Evolutionary conservation across 2,329 filamentous ascomycete genomes (phyloP).

Genomic region (Fusarium lyarnte): DNA sequence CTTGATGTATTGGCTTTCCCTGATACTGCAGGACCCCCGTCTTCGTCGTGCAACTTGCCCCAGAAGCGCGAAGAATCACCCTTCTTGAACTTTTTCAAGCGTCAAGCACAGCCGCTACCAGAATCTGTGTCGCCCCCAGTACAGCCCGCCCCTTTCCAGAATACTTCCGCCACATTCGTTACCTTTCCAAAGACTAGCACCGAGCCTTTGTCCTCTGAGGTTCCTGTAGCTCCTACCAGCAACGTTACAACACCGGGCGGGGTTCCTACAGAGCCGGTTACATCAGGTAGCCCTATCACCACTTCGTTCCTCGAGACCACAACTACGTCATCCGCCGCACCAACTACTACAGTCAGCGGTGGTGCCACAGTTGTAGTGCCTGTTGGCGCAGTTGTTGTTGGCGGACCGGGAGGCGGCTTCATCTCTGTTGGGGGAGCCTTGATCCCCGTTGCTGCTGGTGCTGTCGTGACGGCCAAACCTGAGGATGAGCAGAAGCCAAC

Average conservation of each 20-base stretch:
- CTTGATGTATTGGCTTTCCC: neutral
- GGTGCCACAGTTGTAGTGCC: neutral
- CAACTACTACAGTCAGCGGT: neutral
- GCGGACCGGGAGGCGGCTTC: fast-evolving
- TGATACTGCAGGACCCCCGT: neutral
- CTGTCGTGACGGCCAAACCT: neutral
- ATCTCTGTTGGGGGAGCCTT: neutral
- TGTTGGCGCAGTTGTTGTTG: fast-evolving
- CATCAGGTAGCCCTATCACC: neutral
- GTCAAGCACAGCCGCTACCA: neutral
- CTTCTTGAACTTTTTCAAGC: neutral
- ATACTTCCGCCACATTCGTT: neutral
- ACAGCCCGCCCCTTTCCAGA: neutral
- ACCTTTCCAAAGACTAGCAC: neutral
- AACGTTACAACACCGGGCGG: neutral
- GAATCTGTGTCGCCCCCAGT: neutral
- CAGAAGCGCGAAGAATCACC: neutral
- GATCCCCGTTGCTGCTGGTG: neutral
- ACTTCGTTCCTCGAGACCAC: neutral
- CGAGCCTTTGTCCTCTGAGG: neutral
- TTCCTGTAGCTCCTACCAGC: neutral
- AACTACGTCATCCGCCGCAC: neutral
- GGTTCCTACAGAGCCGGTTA: neutral
- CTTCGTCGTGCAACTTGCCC: fast-evolving
- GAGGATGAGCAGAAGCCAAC: neutral